Evolutionary conservation across 2,329 filamentous ascomycete genomes (phyloP).

Genomic region (Phyllosticta citrichinensis): DNA sequence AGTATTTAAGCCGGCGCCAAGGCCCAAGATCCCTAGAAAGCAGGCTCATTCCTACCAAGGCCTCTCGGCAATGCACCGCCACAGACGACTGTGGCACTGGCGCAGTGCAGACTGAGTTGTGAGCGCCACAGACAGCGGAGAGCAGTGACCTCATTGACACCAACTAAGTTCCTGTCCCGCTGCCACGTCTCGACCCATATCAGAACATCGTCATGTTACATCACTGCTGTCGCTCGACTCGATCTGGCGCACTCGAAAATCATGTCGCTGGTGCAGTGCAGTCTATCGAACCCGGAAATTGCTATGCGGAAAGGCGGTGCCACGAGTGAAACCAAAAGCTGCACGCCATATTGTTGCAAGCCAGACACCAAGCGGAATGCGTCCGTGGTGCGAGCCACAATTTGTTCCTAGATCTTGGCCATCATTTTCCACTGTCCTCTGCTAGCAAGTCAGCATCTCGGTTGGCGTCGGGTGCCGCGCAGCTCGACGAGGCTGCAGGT

Average conservation of each 20-base stretch:
- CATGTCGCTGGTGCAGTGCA: not conserved
- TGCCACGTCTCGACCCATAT: too few relatives aligned
- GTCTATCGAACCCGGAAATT: slow-evolving; percentile 3
- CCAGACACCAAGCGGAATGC: too few relatives aligned
- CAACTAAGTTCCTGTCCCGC: too few relatives aligned
- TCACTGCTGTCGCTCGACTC: not conserved
- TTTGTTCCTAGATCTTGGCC: too few relatives aligned
- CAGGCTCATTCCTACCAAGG: not conserved
- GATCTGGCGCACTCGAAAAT: too few relatives aligned
- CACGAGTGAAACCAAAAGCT: not conserved
- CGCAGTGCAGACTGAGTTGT: too few relatives aligned
- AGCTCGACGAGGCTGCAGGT: not conserved
- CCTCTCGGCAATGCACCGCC: too few relatives aligned
- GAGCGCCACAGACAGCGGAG: too few relatives aligned
- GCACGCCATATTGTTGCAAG: not conserved
- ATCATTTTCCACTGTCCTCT: too few relatives aligned
- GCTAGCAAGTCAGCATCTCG: not conserved
- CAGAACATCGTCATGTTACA: not conserved
- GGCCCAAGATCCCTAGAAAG: not conserved
- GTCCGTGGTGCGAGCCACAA: too few relatives aligned
- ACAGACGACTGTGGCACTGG: too few relatives aligned
- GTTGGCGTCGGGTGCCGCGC: not conserved
- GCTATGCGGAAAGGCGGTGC: slow-evolving; percentile 6
- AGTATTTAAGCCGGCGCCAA: not conserved
- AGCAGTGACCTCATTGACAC: too few relatives aligned